Base-by-base conservation (phyloP, 768 basidiomycete species). In the Clathrus columnatus region DNA sequence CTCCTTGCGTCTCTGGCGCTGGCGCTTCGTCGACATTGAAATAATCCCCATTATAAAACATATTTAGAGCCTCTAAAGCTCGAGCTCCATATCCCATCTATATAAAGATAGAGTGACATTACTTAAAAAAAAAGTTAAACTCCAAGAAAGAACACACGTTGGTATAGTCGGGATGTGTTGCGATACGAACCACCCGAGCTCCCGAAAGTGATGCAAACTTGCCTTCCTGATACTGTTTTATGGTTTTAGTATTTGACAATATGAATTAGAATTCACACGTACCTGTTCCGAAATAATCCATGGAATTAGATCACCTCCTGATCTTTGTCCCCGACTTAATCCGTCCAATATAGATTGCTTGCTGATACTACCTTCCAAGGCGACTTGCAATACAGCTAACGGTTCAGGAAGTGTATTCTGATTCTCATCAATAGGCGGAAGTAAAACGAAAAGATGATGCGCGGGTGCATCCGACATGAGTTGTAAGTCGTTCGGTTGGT, bases 401-500 rank as follows among this genome's bases (percentile, higher is more conserved):
- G 96, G 96, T 60, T 97, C 94, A 0, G 96, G 96, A 0, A 99
- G 77, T 48, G 84, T 80, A n/a, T 78, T 84, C 66, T 92, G 91
- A 58, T 94, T 87, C 54, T 93, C 88, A 63, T 87, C 84, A 48
- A 98, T 77, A 0, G 96, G 96, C 0, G 94, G 94, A 1, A 98
- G 75, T 0, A 99, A 80, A 0, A 99, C 96, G 61, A 98, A 99
- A 14, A 99, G 78, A 63, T 94, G 91, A 65, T 98, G 95, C 0
- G 92, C 94, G 0, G 96, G 96, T 0, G 96, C 96, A 63, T 99
- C 96, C 10, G 87, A 90, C 68, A 98, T 81, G 50, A 99, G 79
- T 68, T 98, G 95, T n/a, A 99, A 77, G 67, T 99, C 96, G 66
- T 99, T 98, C 18, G 96, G 96, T 65, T 94, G 91, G 69, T 98